Evolutionary conservation across 2,329 filamentous ascomycete species (phyloP).

Genomic region (Alternaria gaisen): DNA sequence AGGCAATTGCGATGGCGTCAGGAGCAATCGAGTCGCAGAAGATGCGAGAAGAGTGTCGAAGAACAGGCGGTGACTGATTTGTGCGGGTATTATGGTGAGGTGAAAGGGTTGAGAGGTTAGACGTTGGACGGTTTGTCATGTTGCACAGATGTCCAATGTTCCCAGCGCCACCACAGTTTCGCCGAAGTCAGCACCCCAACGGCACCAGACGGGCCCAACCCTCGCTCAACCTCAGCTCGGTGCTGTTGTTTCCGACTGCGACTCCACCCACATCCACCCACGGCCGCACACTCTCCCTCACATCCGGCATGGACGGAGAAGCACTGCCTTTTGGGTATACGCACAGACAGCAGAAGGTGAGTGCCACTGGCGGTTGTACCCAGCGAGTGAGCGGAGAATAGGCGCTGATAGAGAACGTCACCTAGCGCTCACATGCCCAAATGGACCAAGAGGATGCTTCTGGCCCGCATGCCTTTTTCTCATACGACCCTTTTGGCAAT

Average conservation of each 20-base stretch:
- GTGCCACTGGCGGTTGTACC: constrained; percentile 18
- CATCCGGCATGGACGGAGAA: constrained; percentile 38
- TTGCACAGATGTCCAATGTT: constrained; percentile 2
- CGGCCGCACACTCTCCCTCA: background rate
- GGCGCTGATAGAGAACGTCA: constrained; percentile 22
- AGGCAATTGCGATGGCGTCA: background rate
- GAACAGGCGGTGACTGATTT: background rate
- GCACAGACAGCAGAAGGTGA: constrained; percentile 48
- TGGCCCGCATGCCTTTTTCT: background rate
- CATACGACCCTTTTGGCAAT: constrained; percentile 9
- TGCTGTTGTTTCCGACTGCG: constrained; percentile 2
- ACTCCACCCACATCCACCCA: constrained; percentile 5
- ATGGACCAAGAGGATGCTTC: constrained; percentile 43
- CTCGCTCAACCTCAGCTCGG: constrained; percentile 1
- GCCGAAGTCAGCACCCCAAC: constrained; percentile 20
- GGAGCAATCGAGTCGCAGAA: background rate
- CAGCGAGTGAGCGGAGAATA: constrained; percentile 10
- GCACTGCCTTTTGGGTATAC: constrained; percentile 42
- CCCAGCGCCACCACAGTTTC: constrained; percentile 23
- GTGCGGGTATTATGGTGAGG: constrained; percentile 1
- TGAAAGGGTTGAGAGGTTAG: background rate
- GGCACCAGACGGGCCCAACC: constrained; percentile 8
- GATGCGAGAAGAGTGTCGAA: background rate
- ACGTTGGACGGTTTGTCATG: constrained; percentile 7
- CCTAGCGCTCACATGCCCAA: constrained; percentile 47